Percentiles rank a stretch among this genome's conserved stretches.
Evolutionary conservation across 2,329 filamentous ascomycete genomes (phyloP).

Genomic region (Acarospora socialis): DNA sequence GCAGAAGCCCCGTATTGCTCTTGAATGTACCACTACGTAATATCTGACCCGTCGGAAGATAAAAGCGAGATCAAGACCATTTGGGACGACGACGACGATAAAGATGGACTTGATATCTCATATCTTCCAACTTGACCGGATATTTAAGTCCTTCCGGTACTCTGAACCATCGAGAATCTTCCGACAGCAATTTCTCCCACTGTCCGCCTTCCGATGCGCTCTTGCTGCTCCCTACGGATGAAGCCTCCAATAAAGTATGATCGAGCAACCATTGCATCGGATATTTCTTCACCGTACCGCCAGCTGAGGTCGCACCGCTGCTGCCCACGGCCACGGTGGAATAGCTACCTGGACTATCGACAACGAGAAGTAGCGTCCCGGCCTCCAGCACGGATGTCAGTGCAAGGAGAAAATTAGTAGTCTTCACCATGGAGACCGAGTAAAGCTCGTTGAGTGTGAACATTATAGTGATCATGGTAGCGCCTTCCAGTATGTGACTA

Average conservation of each 20-base stretch:
- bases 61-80: no score
- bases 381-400: conserved; percentile 45
- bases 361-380: conserved; percentile 61
- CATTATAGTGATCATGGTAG: conserved; percentile 58
- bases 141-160: conserved; percentile 54
- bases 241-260: conserved; percentile 51
- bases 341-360: conserved; percentile 90
- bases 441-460: conserved; percentile 97
- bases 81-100: no score
- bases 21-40: no score
- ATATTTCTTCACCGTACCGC: conserved; percentile 46
- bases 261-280: conserved; percentile 91
- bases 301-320: conserved; percentile 15
- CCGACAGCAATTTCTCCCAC: conserved; percentile 63
- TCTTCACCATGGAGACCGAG: conserved; percentile 56
- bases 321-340: conserved; percentile 62
- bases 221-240: conserved; percentile 18
- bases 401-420: conserved; percentile 59
- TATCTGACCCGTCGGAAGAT: no score
- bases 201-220: conserved; percentile 12
- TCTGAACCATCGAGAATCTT: conserved; percentile 78
- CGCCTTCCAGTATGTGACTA: conserved; percentile 12
- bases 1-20: no score
- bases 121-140: conserved; percentile 78
- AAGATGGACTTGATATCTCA: conserved; percentile 86